A percentile compares a stretch with the other conserved stretches of the same genome.
Conservation (phyloP, 148 eudicot species). For the Camellia granthamiana region DNA sequence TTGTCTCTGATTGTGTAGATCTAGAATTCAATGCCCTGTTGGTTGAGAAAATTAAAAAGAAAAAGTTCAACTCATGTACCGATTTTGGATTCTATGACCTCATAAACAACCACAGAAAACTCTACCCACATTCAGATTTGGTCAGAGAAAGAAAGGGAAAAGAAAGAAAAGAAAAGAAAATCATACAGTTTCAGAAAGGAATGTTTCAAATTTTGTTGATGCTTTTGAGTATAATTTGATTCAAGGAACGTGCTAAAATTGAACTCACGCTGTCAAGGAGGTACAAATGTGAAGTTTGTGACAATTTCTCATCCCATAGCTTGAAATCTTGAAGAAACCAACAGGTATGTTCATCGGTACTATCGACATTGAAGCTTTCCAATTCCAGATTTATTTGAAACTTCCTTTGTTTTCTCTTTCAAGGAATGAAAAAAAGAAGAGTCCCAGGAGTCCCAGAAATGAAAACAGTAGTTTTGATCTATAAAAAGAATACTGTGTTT, state of each 20-base stretch:
- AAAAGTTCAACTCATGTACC: background rate
- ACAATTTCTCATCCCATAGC: constrained; percentile 11
- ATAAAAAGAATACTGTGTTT: too few species aligned
- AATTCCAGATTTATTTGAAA: background rate
- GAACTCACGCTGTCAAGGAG: constrained; percentile 25
- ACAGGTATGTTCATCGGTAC: constrained; percentile 8
- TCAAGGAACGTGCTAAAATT: background rate
- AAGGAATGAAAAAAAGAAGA: background rate
- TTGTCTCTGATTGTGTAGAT: constrained; percentile 3
- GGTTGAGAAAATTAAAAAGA: background rate
- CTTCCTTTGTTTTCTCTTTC: background rate
- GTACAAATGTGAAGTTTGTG: constrained; percentile 11
- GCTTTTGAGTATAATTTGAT: background rate
- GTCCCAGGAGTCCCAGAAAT: background rate
- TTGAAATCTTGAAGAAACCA: constrained; percentile 16
- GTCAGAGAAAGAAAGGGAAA: background rate
- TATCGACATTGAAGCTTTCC: background rate
- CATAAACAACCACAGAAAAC: background rate
- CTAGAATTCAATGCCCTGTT: constrained; percentile 38
- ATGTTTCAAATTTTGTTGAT: background rate
- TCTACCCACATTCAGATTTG: background rate
- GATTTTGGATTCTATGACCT: background rate
- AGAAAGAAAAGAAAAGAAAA: background rate
- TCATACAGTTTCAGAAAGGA: background rate
- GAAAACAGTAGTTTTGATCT: background rate